Evolutionary conservation across 2,329 filamentous ascomycete genomes (phyloP), one percentile per base, ranked within the genome.

Genomic region (Apiospora pterosperma): DNA sequence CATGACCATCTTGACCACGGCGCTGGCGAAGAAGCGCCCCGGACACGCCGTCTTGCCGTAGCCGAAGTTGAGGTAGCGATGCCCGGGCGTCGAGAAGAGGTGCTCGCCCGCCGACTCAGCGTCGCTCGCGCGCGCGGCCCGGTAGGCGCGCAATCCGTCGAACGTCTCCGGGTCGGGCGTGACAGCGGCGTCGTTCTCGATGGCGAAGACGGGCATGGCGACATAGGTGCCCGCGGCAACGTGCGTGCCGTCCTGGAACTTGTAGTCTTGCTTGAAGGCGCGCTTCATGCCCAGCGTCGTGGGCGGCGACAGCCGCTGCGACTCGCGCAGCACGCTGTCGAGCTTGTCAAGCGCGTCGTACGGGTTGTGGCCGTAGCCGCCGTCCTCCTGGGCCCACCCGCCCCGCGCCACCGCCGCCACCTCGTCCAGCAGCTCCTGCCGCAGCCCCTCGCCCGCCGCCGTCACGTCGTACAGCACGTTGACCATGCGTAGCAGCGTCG

Each of bases 191-290:
- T 78, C 75, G 52, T 68, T 75, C 74, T 67, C 59, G 48, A 52
- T 77, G 63, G 19, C 64, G 44, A 63, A n/a, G 4, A 67, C 62
- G 6, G 70, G 64, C n/a, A n/a, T n/a, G n/a, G n/a, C n/a, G n/a
- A n/a, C n/a, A n/a, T n/a, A n/a, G n/a, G n/a, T n/a, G n/a, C 41
- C n/a, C n/a, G 71, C 66, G 6, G 11, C 19, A 55, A 55, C 41
- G 39, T 62, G 39, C 4, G 59, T 39, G 21, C 61, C 61, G 25
- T 31, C 31, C 1, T 4, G 5, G 23, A 65, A 64, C 12, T 55
- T 64, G 38, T 64, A 42, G n/a, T 25, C 38, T 39, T 61, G 93
- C 62, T 93, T 93, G 21, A 94, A 90, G 76, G 92, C 93, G 5
- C 93, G 93, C 58, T 92, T 91, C n/a, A n/a, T n/a, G n/a, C n/a